Evolutionary conservation across 2,329 filamentous ascomycete genomes (phyloP).

Genomic region (Thielaviopsis musarum): DNA sequence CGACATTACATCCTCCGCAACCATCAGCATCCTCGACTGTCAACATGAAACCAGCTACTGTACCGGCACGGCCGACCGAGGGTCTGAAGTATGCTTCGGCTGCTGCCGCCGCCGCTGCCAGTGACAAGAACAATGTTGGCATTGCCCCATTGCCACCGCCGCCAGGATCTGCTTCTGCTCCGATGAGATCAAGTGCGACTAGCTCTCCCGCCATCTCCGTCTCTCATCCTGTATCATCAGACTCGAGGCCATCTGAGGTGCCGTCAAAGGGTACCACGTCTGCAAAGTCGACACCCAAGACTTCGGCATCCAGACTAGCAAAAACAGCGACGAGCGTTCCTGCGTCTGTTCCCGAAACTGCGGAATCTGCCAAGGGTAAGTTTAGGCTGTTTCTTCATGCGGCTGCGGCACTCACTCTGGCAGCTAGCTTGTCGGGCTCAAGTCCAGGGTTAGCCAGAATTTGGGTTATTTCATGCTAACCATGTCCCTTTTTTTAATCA

Average conservation of each 20-base stretch:
- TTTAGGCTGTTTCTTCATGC: not conserved
- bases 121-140: slow-evolving; percentile 72
- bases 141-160: slow-evolving; percentile 89
- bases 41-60: slow-evolving; percentile 81
- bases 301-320: slow-evolving; percentile 4
- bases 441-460: not conserved
- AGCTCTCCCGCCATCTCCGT: slow-evolving; percentile 35
- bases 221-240: slow-evolving; percentile 25
- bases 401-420: not conserved
- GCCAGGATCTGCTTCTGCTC: slow-evolving; percentile 40
- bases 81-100: slow-evolving; percentile 94
- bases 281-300: slow-evolving; percentile 20
- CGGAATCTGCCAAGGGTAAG: slow-evolving; percentile 30
- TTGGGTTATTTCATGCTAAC: slow-evolving; percentile 13
- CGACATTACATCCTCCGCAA: slow-evolving; percentile 67
- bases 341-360: slow-evolving; percentile 23
- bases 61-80: slow-evolving; percentile 72
- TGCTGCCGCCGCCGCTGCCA: slow-evolving; percentile 80
- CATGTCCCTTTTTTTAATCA: not conserved
- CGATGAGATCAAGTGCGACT: slow-evolving; percentile 32
- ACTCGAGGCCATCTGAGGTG: slow-evolving; percentile 19
- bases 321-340: slow-evolving; percentile 24
- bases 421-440: too few species aligned
- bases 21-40: slow-evolving; percentile 41
- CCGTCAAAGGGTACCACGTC: slow-evolving; percentile 24